Base-by-base conservation (phyloP, 441 rosid genomes). In the Lepidium campestre region DNA sequence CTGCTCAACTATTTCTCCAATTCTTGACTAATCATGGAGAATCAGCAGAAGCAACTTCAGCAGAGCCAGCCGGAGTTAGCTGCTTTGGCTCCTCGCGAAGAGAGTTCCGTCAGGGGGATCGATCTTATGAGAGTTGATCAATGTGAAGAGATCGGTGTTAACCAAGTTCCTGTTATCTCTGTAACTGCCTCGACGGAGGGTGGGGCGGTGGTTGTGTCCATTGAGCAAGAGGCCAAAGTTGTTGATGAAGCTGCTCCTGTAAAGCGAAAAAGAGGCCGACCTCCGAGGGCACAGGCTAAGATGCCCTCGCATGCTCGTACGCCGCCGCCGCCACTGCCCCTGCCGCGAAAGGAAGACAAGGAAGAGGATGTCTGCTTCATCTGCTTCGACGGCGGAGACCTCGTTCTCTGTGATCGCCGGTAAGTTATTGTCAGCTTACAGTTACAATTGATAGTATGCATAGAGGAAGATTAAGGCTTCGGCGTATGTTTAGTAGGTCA, bases 401-500 rank as follows among this genome's bases (percentile, higher is more conserved):
- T 96, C 25, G 99, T 96, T 74, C 90, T 96, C 29, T 96, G 99
- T 63, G 98, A 96, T 89, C 97, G 98, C 71, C 79, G 93, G 99
- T 96, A 74, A 63, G 91, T 80, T 39, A 35, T 35, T 71, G 11
- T 7, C 15, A 34, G 14, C 47, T n/a, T 62, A 40, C 11, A 14
- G 22, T 41, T 12, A 36, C 29, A 29, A 12, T 59, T 75, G 57
- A 25, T 59, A 18, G 36, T 37, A 44, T 49, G 44, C 57, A 18
- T 10, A 29, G 57, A 67, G 45, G 7, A 41, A 73, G 49, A 53
- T 57, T 57, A 41, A 61, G 41, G 50, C 57, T 14, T 63, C 14
- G 32, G 40, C 23, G 15, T 19, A 31, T 40, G 53, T 41, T 42
- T 1, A 55, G 60, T 56, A 7, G 17, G 11, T 19, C 2, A 54